Evolutionary conservation across 768 basidiomycete species (phyloP).

Genomic region (Dendrothele bispora): DNA sequence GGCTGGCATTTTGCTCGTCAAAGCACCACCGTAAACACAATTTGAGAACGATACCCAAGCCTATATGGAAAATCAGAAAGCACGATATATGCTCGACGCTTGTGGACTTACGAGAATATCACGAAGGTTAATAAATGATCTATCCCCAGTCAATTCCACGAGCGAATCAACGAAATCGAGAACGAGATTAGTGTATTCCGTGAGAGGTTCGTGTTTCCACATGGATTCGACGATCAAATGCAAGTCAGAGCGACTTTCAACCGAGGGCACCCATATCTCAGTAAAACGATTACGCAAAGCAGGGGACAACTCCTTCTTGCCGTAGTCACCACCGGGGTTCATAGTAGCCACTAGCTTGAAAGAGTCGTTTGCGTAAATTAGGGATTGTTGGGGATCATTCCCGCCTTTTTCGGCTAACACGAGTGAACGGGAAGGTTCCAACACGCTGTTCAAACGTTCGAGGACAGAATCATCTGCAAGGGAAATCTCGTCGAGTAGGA

Average conservation of each 20-base stretch:
- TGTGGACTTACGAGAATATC: slow-evolving; percentile 74
- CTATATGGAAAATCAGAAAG: slow-evolving; percentile 35
- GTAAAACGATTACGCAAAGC: slow-evolving; percentile 97
- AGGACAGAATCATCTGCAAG: slow-evolving; percentile 97
- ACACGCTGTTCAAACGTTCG: slow-evolving; percentile 93
- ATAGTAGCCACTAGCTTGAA: slow-evolving; percentile 97
- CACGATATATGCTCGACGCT: background rate
- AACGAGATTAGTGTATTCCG: slow-evolving; percentile 55
- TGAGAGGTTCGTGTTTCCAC: slow-evolving; percentile 62
- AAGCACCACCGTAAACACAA: slow-evolving; percentile 38
- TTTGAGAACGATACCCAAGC: slow-evolving; percentile 94
- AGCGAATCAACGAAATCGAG: slow-evolving; percentile 87
- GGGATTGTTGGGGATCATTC: slow-evolving; percentile 62
- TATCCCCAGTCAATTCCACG: slow-evolving; percentile 55
- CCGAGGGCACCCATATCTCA: slow-evolving; percentile 95
- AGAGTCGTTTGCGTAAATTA: slow-evolving; percentile 57
- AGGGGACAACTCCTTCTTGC: slow-evolving; percentile 97
- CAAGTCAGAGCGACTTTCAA: slow-evolving; percentile 73
- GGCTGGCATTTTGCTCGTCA: slow-evolving; percentile 28
- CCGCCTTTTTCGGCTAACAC: slow-evolving; percentile 94
- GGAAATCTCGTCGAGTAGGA: slow-evolving; percentile 95
- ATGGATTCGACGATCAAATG: slow-evolving; percentile 71
- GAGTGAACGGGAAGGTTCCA: slow-evolving; percentile 87
- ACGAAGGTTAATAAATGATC: slow-evolving; percentile 71
- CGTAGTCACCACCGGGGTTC: slow-evolving; percentile 99